phyloP scores from a whole-genome alignment of 139 green algal species.

The Monoraphidium neglectum region DNA sequence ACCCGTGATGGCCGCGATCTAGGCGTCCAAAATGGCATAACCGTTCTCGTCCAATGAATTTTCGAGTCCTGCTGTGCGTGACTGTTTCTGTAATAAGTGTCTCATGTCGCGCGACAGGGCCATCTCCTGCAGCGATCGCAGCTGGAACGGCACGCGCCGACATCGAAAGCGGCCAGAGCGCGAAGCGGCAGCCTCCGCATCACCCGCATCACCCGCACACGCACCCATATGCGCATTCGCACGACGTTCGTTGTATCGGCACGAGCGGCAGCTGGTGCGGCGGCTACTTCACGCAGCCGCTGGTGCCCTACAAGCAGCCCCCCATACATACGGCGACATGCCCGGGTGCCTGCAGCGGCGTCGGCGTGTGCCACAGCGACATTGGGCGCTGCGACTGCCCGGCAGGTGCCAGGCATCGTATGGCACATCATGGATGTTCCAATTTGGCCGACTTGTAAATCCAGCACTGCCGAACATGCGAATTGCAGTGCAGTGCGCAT shows the following conservation, averaged over 20 bases:
- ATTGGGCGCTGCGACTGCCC: constrained; percentile 56
- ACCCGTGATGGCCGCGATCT: too few relatives aligned
- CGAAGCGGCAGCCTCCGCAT: too few relatives aligned
- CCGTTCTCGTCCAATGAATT: too few relatives aligned
- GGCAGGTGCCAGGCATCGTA: constrained; percentile 20
- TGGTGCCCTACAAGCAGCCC: neutral
- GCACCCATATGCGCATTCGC: neutral
- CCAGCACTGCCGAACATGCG: neutral
- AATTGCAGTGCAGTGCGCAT: neutral
- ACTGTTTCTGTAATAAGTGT: too few relatives aligned
- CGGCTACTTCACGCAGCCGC: constrained; percentile 7
- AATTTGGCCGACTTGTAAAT: too few relatives aligned
- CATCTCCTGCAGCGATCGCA: too few relatives aligned
- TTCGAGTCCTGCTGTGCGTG: too few relatives aligned
- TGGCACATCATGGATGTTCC: too few relatives aligned
- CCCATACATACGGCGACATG: constrained; percentile 21
- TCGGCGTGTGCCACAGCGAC: constrained; percentile 59
- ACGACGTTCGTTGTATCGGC: constrained; percentile 3
- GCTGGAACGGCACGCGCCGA: too few relatives aligned
- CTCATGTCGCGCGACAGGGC: too few relatives aligned
- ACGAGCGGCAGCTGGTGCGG: constrained; percentile 17
- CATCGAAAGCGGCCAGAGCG: too few relatives aligned
- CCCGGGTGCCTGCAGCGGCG: constrained; percentile 41
- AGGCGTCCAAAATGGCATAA: too few relatives aligned
- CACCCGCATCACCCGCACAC: neutral